Evolutionary conservation across 768 basidiomycete species (phyloP).

Genomic region (Solioccasus polychromus): DNA sequence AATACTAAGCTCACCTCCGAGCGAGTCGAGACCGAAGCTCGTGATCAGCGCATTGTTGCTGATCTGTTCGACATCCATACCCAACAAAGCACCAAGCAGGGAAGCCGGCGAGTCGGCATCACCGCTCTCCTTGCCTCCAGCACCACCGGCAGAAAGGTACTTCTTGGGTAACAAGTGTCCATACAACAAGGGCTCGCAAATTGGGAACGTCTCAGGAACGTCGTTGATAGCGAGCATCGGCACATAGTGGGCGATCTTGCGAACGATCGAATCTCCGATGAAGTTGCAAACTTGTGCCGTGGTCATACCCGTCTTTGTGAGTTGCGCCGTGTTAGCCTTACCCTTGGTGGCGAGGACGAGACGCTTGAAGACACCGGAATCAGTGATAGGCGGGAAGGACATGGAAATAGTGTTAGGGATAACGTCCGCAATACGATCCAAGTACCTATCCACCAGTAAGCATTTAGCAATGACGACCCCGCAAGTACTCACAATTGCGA

Average conservation of each 20-base stretch:
- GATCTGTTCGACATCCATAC: conserved; percentile 28
- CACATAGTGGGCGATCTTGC: conserved; percentile 30
- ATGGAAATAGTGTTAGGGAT: conserved; percentile 33
- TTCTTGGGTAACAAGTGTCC: conserved; percentile 21
- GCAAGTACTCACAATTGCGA: conserved; percentile 17
- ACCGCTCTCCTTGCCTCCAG: conserved; percentile 10
- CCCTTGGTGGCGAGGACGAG: conserved; percentile 27
- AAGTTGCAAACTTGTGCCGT: conserved; percentile 32
- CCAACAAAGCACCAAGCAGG: conserved; percentile 22
- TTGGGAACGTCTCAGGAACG: conserved; percentile 22
- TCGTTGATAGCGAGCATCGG: conserved; percentile 27
- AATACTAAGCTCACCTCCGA: conserved; percentile 19
- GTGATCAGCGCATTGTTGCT: conserved; percentile 30
- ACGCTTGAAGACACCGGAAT: conserved; percentile 34
- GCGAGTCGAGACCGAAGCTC: conserved; percentile 24
- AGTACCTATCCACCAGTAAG: conserved; percentile 20
- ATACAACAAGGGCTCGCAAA: conserved; percentile 28
- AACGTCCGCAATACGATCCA: conserved; percentile 30
- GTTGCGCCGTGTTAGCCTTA: conserved; percentile 27
- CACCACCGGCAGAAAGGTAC: conserved; percentile 17
- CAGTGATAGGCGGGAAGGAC: conserved; percentile 34
- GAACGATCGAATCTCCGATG: conserved; percentile 29
- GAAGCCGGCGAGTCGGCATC: conserved; percentile 23
- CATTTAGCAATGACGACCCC: conserved; percentile 3
- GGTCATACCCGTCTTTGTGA: conserved; percentile 32